Evolutionary conservation across 352 stramenopile species (phyloP), one percentile per base, ranked within the genome.

Genomic region (Phytophthora fragariaefolia): DNA sequence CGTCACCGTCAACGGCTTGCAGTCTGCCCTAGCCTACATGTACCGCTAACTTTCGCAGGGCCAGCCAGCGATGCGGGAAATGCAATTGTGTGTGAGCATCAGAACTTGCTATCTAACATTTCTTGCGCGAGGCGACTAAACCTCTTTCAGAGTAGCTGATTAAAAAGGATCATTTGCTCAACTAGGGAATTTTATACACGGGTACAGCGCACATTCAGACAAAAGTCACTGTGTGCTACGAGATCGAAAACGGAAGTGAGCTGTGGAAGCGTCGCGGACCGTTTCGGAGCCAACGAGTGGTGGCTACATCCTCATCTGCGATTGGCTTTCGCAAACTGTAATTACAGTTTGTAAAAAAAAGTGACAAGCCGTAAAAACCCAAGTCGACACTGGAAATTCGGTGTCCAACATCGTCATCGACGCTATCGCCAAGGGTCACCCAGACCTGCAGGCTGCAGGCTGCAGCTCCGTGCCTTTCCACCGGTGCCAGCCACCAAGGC

Each of bases 141-240:
- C 88, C 82, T 85, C 87, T 79, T 90, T 93, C 85, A 85, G 85
- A 91, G 85, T 93, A 93, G 85, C 85, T 93, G 85, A 92, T 93
- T 93, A 64, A 82, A 89, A 81, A 72, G 50, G 63, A 93, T 93
- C 85, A 93, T 85, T 90, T 92, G 85, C 83, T 89, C 82, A 69
- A 62, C 24, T 3, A 22, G 18, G 9, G 38, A 13, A 17, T 9
- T 15, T 64, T 28, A 32, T 47, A 23, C 54, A 65, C 18, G 34
- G 34, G 34, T 7, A 15, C 13, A 20, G 34, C 34, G 18, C 30
- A 38, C 12, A 8, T 38, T 13, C 12, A 38, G 30, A 9, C 7
- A 13, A 36, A 7, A 36, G 6, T 15, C 30, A 36, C 30, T 38
- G 9, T 8, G 4, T 38, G 30, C 30, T 36, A 6, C 13, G 13